Conservation (phyloP, 208 protist species). For the Crithidia expoeki region DNA sequence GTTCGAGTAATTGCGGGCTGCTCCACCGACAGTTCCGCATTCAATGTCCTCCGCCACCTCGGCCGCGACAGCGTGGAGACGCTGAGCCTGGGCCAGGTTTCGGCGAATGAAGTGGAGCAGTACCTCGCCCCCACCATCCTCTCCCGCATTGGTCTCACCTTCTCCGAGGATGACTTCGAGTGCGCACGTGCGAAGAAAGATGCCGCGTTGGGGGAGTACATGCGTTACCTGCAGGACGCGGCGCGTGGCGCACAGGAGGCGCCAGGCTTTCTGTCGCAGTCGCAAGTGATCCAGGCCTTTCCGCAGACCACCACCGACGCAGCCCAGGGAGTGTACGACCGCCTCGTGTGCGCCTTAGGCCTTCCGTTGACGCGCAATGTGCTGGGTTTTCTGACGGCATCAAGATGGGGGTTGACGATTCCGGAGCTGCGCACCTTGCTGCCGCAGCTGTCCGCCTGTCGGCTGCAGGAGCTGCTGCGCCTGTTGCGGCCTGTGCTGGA, state of each 20-base stretch:
- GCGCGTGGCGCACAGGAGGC: constrained; percentile 55
- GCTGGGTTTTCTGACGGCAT: constrained; percentile 55
- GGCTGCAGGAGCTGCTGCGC: constrained; percentile 77
- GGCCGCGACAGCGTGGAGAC: constrained; percentile 73
- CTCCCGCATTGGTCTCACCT: constrained; percentile 41
- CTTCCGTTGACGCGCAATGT: constrained; percentile 43
- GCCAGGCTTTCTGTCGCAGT: constrained; percentile 51
- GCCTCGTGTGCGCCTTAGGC: constrained; percentile 49
- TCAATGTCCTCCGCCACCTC: constrained; percentile 28
- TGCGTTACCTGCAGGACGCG: constrained; percentile 65
- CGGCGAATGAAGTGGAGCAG: constrained; percentile 77
- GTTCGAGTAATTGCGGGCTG: constrained; percentile 73
- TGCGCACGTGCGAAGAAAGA: constrained; percentile 60
- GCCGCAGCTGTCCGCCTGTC: constrained; percentile 36
- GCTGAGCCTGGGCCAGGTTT: constrained; percentile 46
- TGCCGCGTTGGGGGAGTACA: constrained; percentile 54
- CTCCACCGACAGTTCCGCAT: constrained; percentile 25
- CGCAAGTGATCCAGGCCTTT: constrained; percentile 48
- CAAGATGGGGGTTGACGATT: constrained; percentile 72
- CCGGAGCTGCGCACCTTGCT: constrained; percentile 66
- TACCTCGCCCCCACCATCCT: constrained; percentile 52
- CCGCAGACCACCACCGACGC: constrained; percentile 62
- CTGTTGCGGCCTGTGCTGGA: constrained; percentile 66
- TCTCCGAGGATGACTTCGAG: constrained; percentile 78
- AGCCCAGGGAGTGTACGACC: constrained; percentile 49